Base-by-base conservation (phyloP, 768 basidiomycete genomes). In the Exidia glandulosa region DNA sequence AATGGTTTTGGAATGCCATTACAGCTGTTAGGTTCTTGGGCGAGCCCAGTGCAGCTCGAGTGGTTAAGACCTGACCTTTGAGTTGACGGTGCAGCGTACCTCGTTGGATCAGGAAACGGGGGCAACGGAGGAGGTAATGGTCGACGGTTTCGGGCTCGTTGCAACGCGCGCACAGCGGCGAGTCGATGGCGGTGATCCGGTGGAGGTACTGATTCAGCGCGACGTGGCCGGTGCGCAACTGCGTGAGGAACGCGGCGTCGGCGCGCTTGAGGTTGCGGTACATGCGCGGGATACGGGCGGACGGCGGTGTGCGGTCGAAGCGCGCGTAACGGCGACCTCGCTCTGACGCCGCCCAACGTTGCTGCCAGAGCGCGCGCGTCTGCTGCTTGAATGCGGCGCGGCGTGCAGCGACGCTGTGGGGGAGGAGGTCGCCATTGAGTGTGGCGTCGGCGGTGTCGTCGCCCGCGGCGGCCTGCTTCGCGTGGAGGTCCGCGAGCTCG, bases 101-200 rank as follows among this genome's bases (percentile, higher is more conserved):
- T n/a, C n/a, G n/a, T n/a, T n/a, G n/a, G n/a, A n/a, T n/a, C n/a
- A n/a, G n/a, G 36, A 37, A 37, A 37, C 36, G 27, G 19, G 14
- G 32, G 57, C 63, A 64, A 27, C 25, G n/a, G 2, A 58, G 12
- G 2, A 64, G 60, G 59, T 61, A 64, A 34, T 64, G 63, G 10
- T 45, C 55, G 2, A 61, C 59, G n/a, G 63, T 57, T n/a, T 64
- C 63, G 23, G 25, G 29, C 3, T 31, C 27, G 4, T 34, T n/a
- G 41, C 63, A 64, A 23, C n/a, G 3, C 9, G 33, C 9, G 63
- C 63, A 64, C 5, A 23, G 6, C 3, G 59, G 48, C 1, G 63
- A 56, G 2, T 61, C 47, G 16, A 47, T 45, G 13, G n/a, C 57
- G 2, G 27, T 48, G 25, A 60, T 33, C 12, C 63, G 25, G 27